phyloP scores from a whole-genome alignment of 768 basidiomycete species.

The Boletellus sp. region DNA sequence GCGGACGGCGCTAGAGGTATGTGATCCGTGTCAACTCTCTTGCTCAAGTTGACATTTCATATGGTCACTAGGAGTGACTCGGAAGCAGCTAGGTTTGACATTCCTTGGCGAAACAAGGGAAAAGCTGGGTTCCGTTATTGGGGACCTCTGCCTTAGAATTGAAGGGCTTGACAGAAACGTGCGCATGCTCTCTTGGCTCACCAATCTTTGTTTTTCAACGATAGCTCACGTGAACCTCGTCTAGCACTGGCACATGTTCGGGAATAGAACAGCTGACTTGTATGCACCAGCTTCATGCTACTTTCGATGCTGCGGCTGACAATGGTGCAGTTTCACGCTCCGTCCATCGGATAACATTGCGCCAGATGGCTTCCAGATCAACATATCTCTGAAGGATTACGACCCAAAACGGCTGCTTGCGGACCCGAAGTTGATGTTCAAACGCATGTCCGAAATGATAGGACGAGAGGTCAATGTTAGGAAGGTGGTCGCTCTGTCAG shows the following conservation, averaged over 20 bases:
- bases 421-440: conserved; percentile 26
- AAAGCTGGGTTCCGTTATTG: conserved; percentile 27
- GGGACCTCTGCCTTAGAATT: conserved; percentile 33
- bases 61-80: conserved; percentile 27
- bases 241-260: conserved; percentile 25
- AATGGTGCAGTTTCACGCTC: conserved; percentile 1
- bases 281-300: not conserved
- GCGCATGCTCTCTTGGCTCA: not conserved
- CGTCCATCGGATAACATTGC: conserved; percentile 16
- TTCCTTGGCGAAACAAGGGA: conserved; percentile 41
- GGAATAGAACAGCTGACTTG: conserved; percentile 3
- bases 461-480: conserved; percentile 32
- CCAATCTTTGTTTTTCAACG: too few species aligned
- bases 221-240: not conserved
- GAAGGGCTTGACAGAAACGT: conserved; percentile 32
- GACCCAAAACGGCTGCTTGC: conserved; percentile 15
- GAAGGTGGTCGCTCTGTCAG: conserved; percentile 22
- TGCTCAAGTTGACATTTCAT: not conserved
- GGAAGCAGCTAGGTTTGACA: conserved; percentile 38
- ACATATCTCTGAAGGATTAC: conserved; percentile 3
- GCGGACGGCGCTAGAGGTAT: conserved; percentile 39
- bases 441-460: conserved; percentile 26
- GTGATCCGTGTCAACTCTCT: not conserved
- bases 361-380: conserved; percentile 20
- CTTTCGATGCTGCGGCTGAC: not conserved